Base-by-base conservation (phyloP, 768 basidiomycete genomes). In the Boletus sp. region DNA sequence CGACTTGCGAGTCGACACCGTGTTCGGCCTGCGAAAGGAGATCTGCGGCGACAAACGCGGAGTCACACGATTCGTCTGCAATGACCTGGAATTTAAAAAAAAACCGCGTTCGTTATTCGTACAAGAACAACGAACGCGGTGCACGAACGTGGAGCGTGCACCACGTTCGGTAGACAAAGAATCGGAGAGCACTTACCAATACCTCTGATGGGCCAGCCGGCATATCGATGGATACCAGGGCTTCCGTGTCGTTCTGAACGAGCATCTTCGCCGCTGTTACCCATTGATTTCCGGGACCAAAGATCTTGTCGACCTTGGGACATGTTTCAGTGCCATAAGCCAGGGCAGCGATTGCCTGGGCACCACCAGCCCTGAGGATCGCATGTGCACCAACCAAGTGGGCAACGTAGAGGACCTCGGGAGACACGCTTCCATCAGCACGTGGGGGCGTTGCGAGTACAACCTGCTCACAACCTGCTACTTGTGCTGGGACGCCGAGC, bases 241-340 rank as follows among this genome's bases (percentile, higher is more conserved):
- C 96, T 64, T 95, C 90, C 13, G 95, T 95, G 67, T 99, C 97
- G 71, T 98, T 99, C 69, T 98, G 95, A 25, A 99, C 96, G 50
- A 96, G 74, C 97, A 99, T 98, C 76, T 99, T 99, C 48, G 96
- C 97, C 2, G 97, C 97, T 2, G 96, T 99, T 23, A 99, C 97
- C 93, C 95, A 99, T 70, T 98, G 97, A 69, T 99, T 99, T 25
- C 97, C 97, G 7, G 97, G 97, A 9, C 97, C 97, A 66, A 98
- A 96, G 63, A 99, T 94, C 76, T 99, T 99, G 79, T 99, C 97
- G 25, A 98, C 96, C 73, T 99, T 98, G 15, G 94, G 93, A 7
- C 95, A 93, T 5, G 88, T 88, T 69, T 90, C 79, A 7, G 97
- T 99, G 19, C 97, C 97, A 69, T 98, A 98, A 1, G 97, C 97